Conservation (phyloP, 306 rosid genomes). For the Medicago ruthenica region DNA sequence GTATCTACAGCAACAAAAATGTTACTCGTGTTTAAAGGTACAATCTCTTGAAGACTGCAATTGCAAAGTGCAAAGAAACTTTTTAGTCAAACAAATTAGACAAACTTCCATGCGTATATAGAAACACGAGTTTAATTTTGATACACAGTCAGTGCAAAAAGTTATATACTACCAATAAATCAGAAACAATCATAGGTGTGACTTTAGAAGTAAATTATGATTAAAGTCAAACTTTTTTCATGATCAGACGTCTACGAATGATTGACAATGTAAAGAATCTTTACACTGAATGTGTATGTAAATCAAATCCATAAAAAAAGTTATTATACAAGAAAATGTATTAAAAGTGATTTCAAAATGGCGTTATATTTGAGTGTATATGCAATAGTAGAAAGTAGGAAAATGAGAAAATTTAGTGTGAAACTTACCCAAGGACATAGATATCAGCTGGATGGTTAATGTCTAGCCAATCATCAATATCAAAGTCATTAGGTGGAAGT, state of each 20-base stretch:
- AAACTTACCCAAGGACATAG: constrained; percentile 84
- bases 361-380: too few species aligned
- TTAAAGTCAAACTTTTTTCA: neutral
- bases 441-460: constrained; percentile 79
- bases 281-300: too few species aligned
- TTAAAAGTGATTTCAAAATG: too few species aligned
- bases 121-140: neutral
- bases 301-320: too few species aligned
- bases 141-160: neutral
- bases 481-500: constrained; percentile 80
- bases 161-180: neutral
- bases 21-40: constrained; percentile 89
- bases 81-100: constrained; percentile 23
- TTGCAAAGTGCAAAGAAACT: constrained; percentile 34
- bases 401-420: neutral
- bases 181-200: neutral
- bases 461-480: constrained; percentile 86
- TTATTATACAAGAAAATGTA: too few species aligned
- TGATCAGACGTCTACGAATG: neutral
- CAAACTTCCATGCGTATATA: neutral
- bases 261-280: neutral
- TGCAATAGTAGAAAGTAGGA: neutral
- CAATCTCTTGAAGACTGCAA: constrained; percentile 95
- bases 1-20: constrained; percentile 83
- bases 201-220: neutral